Evolutionary conservation across 352 stramenopile species (phyloP).

Genomic region (Globisporangium perplexum): DNA sequence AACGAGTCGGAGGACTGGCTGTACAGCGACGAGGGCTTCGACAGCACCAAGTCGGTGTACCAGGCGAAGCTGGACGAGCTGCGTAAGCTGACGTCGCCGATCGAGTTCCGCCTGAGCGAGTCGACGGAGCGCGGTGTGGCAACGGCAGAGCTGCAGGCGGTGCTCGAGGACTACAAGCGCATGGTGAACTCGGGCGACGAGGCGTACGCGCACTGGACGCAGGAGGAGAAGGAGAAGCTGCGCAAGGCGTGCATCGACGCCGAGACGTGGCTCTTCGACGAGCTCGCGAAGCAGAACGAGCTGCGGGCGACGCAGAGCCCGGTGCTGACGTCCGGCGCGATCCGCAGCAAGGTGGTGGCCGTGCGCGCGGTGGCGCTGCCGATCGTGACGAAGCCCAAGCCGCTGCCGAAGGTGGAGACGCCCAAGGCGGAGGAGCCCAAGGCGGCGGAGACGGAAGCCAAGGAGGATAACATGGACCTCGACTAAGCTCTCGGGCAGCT

Average conservation of each 20-base stretch:
- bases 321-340: conserved; percentile 87
- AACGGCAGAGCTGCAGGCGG: conserved; percentile 87
- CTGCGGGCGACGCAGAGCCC: conserved; percentile 85
- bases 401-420: conserved; percentile 72
- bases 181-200: conserved; percentile 94
- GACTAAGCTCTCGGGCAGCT: conserved; percentile 37
- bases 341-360: conserved; percentile 89
- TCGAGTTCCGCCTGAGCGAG: conserved; percentile 93
- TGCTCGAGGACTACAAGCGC: conserved; percentile 94
- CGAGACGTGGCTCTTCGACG: conserved; percentile 95
- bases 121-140: conserved; percentile 83
- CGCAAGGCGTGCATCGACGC: conserved; percentile 85
- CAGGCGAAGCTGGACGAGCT: conserved; percentile 94
- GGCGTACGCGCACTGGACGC: conserved; percentile 93
- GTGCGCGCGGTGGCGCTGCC: conserved; percentile 87
- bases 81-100: conserved; percentile 88
- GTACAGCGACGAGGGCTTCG: conserved; percentile 98
- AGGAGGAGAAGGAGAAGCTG: conserved; percentile 94
- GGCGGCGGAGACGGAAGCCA: conserved; percentile 26
- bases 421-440: conserved; percentile 30
- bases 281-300: conserved; percentile 92
- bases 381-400: conserved; percentile 97
- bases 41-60: conserved; percentile 97
- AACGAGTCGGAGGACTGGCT: conserved; percentile 97
- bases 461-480: conserved; percentile 84